phyloP scores from a whole-genome alignment of 176 grass and related monocot genomes.

The Aegilops sharonensis region DNA sequence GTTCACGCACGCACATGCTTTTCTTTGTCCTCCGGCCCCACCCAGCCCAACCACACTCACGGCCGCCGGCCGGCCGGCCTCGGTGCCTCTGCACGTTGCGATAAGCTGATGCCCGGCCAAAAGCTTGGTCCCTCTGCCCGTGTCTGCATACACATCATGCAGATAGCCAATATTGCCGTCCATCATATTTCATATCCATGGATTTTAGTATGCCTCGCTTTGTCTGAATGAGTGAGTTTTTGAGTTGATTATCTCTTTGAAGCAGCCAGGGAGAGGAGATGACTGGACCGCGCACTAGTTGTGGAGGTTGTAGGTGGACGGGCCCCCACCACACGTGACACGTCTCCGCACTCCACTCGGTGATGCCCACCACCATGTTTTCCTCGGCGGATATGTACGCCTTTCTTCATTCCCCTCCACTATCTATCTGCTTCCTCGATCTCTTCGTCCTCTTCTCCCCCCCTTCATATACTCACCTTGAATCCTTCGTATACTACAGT shows the following conservation, averaged over 20 bases:
- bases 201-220: neutral
- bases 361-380: constrained; percentile 21
- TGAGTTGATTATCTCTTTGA: neutral
- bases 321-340: constrained; percentile 21
- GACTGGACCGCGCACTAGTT: neutral
- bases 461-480: neutral
- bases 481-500: neutral
- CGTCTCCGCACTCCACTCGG: neutral
- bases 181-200: neutral
- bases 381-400: neutral
- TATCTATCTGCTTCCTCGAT: neutral
- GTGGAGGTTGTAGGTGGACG: neutral
- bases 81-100: too few relatives aligned
- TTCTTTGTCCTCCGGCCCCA: neutral
- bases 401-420: neutral
- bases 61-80: too few relatives aligned
- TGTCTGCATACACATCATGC: neutral
- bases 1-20: constrained; percentile 3
- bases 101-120: neutral
- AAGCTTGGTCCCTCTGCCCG: neutral
- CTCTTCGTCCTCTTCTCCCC: constrained; percentile 25
- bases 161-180: too few relatives aligned
- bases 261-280: neutral
- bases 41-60: too few relatives aligned
- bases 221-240: neutral